phyloP scores from a whole-genome alignment of 1,284 basidiomycete species.

The Pascua sp. region DNA sequence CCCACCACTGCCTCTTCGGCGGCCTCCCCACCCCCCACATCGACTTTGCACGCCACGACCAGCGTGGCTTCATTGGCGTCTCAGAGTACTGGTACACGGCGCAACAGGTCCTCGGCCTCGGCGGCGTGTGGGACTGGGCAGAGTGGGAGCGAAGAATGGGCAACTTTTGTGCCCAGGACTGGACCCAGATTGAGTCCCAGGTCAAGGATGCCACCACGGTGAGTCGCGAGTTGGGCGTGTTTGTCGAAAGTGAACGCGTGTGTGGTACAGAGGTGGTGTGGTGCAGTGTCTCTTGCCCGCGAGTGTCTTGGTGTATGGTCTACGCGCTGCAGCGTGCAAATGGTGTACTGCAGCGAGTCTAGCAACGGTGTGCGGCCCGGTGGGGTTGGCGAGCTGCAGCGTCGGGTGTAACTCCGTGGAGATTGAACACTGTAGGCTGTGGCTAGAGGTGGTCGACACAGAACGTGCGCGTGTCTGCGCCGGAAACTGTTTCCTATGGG shows the following conservation, averaged over 20 bases:
- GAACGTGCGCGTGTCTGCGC: too few species aligned
- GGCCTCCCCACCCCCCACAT: constrained; percentile 84
- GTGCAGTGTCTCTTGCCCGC: too few species aligned
- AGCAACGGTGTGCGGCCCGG: too few species aligned
- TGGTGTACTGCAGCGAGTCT: too few species aligned
- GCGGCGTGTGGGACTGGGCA: constrained; percentile 92
- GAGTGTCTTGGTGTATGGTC: constrained; percentile 13
- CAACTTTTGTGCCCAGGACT: constrained; percentile 76
- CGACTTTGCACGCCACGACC: constrained; percentile 74
- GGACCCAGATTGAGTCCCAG: constrained; percentile 68
- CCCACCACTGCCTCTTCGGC: constrained; percentile 90
- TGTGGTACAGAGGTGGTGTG: too few species aligned
- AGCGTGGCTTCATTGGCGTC: constrained; percentile 84
- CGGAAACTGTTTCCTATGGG: too few species aligned
- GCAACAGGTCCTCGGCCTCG: constrained; percentile 78
- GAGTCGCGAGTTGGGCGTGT: constrained; percentile 21
- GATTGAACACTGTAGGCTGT: too few species aligned
- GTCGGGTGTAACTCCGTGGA: too few species aligned
- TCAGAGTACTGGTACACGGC: constrained; percentile 99
- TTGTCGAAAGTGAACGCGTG: too few species aligned
- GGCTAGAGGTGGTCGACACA: too few species aligned
- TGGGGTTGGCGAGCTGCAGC: too few species aligned
- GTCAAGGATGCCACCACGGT: constrained; percentile 56
- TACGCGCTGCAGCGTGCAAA: too few species aligned
- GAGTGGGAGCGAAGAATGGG: constrained; percentile 91